Percentiles rank a stretch among this genome's conserved stretches.
Conservation (phyloP, 202 grass and related monocot genomes). For the Alloteropsis angusta region DNA sequence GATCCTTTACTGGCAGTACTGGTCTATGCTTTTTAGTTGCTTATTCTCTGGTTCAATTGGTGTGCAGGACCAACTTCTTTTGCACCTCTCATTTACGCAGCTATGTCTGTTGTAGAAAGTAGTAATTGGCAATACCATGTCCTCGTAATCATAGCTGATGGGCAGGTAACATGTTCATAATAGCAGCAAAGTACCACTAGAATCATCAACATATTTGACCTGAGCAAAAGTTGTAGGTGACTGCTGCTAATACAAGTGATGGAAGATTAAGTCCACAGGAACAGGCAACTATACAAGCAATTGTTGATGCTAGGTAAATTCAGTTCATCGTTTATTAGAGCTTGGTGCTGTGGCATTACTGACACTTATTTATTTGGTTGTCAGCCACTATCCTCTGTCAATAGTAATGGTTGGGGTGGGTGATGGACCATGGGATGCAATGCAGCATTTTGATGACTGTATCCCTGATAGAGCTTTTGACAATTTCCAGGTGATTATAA, state of each 20-base stretch:
- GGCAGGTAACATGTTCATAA: constrained; percentile 55
- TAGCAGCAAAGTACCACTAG: constrained; percentile 17
- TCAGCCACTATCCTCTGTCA: constrained; percentile 89
- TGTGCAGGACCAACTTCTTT: constrained; percentile 85
- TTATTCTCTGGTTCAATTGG: constrained; percentile 24
- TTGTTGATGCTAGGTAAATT: constrained; percentile 85
- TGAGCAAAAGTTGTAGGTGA: constrained; percentile 53
- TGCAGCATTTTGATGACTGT: constrained; percentile 89
- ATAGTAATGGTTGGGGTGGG: constrained; percentile 98
- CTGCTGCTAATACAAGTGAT: constrained; percentile 26
- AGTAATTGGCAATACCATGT: constrained; percentile 90
- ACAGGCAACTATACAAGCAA: constrained; percentile 78
- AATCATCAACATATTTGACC: constrained; percentile 20
- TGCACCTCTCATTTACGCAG: constrained; percentile 71
- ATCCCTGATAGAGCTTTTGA: constrained; percentile 88
- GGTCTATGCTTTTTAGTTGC: not conserved
- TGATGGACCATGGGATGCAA: constrained; percentile 93
- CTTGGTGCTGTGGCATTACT: constrained; percentile 15
- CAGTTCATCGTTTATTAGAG: constrained; percentile 8
- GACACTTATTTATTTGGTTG: constrained; percentile 25
- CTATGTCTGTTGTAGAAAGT: constrained; percentile 70
- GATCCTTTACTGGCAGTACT: not conserved
- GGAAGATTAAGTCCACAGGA: constrained; percentile 74
- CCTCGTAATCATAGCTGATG: constrained; percentile 95
- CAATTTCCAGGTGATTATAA: constrained; percentile 84